A percentile compares a stretch with the other conserved stretches of the same genome.
These are phyloP conservation scores for Glycine tomentella DNA, from an alignment of 306 rosid species.

Conservation along the genomic window DNA sequence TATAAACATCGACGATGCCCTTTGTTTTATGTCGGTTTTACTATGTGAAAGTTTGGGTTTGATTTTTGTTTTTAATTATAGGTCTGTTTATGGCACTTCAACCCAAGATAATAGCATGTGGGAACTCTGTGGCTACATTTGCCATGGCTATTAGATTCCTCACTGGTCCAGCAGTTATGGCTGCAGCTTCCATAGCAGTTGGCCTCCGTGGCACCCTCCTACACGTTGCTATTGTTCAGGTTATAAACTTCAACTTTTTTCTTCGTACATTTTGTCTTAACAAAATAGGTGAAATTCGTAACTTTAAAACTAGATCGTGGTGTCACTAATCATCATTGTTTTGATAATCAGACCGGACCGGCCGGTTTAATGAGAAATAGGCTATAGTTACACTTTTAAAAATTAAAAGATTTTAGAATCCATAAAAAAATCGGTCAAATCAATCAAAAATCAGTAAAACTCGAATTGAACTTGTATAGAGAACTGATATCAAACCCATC, in stretches of 20 bases:
- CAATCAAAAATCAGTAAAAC: no score
- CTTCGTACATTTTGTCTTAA: background rate
- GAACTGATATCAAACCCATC: no score
- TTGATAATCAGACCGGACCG: no score
- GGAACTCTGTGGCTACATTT: conserved; percentile 85
- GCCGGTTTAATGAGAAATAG: no score
- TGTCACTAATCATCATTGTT: no score
- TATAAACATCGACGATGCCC: background rate
- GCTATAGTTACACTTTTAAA: no score
- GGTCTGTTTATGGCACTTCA: conserved; percentile 98
- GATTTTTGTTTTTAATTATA: conserved; percentile 32
- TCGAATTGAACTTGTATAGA: no score
- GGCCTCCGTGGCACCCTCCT: conserved; percentile 92
- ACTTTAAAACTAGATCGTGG: no score
- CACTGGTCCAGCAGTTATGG: conserved; percentile 96
- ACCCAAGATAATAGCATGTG: conserved; percentile 96
- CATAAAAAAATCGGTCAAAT: no score
- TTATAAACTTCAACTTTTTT: conserved; percentile 30
- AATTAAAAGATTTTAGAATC: no score
- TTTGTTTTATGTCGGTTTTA: background rate
- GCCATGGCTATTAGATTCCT: conserved; percentile 94
- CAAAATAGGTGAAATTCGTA: background rate
- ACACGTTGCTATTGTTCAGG: conserved; percentile 93
- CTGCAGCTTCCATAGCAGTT: conserved; percentile 82
- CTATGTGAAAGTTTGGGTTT: background rate